Evolutionary conservation across 768 basidiomycete species (phyloP).

Genomic region (Pleurotus eryngii): DNA sequence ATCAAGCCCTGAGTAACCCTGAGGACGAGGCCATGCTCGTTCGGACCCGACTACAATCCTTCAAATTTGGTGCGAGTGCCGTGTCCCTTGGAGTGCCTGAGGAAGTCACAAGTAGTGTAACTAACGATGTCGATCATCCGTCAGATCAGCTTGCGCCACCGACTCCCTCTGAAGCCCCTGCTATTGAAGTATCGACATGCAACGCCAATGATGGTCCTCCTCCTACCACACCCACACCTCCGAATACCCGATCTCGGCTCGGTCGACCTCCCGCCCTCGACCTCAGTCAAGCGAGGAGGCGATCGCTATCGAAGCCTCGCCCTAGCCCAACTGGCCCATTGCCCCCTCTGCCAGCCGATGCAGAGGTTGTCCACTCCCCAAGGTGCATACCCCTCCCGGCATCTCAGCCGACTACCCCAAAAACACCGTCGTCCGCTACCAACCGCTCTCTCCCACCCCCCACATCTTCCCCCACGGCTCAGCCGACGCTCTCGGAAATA

Average conservation of each 20-base stretch:
- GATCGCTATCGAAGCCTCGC: not conserved
- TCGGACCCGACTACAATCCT: constrained; percentile 26
- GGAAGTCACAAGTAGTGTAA: not conserved
- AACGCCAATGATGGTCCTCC: no score
- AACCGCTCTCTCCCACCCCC: constrained; percentile 11
- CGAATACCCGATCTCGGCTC: not conserved
- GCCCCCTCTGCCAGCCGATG: not conserved
- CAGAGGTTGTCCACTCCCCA: not conserved
- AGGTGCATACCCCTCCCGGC: constrained; percentile 11
- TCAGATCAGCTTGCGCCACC: constrained; percentile 1
- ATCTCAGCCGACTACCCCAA: constrained; percentile 10
- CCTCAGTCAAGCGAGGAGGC: not conserved
- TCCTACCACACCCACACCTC: not conserved
- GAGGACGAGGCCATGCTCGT: constrained; percentile 9
- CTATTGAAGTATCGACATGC: not conserved
- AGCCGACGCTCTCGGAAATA: no score
- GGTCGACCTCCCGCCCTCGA: constrained; percentile 5
- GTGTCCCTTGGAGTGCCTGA: constrained; percentile 2
- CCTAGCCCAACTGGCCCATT: constrained; percentile 5
- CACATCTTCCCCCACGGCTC: constrained; percentile 10
- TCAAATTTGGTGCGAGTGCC: constrained; percentile 32
- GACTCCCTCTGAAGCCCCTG: constrained; percentile 2
- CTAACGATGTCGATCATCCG: not conserved
- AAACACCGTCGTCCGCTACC: constrained; percentile 16
- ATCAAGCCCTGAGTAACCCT: constrained; percentile 19